Conservation (phyloP, 805 yeast species). For the Pichia eremophila region DNA sequence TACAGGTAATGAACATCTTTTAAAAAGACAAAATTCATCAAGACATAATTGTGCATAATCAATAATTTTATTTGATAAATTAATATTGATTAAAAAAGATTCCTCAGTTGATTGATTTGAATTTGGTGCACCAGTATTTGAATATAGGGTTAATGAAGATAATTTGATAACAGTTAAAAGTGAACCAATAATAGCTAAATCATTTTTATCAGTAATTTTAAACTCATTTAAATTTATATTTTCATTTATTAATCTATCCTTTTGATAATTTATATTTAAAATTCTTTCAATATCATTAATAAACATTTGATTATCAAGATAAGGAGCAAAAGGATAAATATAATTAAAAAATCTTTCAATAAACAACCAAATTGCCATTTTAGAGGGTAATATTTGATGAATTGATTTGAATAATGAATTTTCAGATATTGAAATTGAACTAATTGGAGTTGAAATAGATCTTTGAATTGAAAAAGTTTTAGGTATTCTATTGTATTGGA, state of each 20-base stretch:
- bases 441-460: neutral
- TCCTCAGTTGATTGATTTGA: neutral
- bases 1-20: conserved; percentile 38
- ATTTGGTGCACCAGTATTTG: neutral
- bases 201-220: conserved; percentile 32
- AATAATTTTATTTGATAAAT: conserved; percentile 15
- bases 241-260: conserved; percentile 18
- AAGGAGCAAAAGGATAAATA: conserved; percentile 41
- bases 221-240: conserved; percentile 24
- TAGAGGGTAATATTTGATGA: conserved; percentile 31
- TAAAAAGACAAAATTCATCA: conserved; percentile 42
- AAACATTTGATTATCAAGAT: conserved; percentile 30
- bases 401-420: conserved; percentile 8
- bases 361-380: conserved; percentile 34
- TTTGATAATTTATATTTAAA: conserved; percentile 21
- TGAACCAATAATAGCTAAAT: conserved; percentile 39
- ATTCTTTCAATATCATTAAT: conserved; percentile 26
- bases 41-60: conserved; percentile 44
- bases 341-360: conserved; percentile 36
- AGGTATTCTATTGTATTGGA: neutral
- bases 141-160: conserved; percentile 21
- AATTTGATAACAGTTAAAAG: conserved; percentile 35
- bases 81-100: conserved; percentile 28
- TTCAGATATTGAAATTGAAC: neutral
- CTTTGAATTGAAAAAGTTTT: neutral